A percentile compares a stretch with the other conserved stretches of the same genome.
phyloP scores from a whole-genome alignment of 1,139 yeast genomes.

The Lodderomyces margitis region DNA sequence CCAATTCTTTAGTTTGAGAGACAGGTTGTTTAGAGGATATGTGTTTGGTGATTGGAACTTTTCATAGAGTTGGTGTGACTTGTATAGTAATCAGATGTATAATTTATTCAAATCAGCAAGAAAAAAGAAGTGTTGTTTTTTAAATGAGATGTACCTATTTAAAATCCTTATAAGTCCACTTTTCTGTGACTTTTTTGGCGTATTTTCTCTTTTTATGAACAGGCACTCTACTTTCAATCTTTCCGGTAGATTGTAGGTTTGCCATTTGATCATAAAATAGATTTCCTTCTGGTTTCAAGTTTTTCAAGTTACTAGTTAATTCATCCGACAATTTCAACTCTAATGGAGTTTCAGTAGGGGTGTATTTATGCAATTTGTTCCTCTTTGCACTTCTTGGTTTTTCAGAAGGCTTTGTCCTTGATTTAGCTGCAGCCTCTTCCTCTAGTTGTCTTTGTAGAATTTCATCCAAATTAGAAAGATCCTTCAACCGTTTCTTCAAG shows the following conservation, averaged over 20 bases:
- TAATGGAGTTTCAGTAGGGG: conserved; percentile 59
- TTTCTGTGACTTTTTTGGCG: conserved; percentile 75
- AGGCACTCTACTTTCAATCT: conserved; percentile 80
- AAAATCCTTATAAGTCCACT: conserved; percentile 90
- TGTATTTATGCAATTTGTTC: conserved; percentile 50
- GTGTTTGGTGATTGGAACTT: conserved; percentile 50
- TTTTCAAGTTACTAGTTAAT: conserved; percentile 78
- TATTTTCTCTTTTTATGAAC: conserved; percentile 65
- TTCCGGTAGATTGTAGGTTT: conserved; percentile 78
- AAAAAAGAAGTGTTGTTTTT: neutral
- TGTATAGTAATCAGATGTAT: conserved; percentile 1
- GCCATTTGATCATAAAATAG: conserved; percentile 79
- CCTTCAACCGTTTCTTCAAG: conserved; percentile 54
- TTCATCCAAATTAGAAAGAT: conserved; percentile 56
- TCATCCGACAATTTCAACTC: conserved; percentile 92
- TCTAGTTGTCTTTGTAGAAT: conserved; percentile 40
- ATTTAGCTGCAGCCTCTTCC: conserved; percentile 19
- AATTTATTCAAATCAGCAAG: neutral
- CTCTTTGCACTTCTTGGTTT: conserved; percentile 22
- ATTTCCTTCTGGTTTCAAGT: conserved; percentile 89
- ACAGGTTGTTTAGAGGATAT: conserved; percentile 50
- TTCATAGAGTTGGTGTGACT: conserved; percentile 20
- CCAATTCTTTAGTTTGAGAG: conserved; percentile 49
- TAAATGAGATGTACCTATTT: conserved; percentile 44
- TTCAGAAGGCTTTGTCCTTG: conserved; percentile 12